Base-by-base conservation (phyloP, 768 basidiomycete species). In the Neoboletus brunneissimus region DNA sequence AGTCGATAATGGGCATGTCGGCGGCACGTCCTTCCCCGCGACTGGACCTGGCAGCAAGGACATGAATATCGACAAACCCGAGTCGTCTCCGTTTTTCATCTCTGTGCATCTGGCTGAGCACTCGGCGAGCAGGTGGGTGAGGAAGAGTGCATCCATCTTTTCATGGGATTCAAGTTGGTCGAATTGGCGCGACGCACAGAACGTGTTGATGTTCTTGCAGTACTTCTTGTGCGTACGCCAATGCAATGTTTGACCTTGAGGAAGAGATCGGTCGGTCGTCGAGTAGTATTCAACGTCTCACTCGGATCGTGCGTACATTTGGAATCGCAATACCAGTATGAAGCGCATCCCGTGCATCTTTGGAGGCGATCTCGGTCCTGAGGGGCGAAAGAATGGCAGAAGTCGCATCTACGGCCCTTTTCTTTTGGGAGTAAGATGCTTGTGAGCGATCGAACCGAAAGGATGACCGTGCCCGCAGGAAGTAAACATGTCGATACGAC, bases 321-420 rank as follows among this genome's bases (percentile, higher is more conserved):
- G 23, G 74, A 59, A 59, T 80, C 78, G 62, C 90, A 93, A 64
- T 93, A 93, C 81, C 83, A 90, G 65, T 86, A 88, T 0, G 80
- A 77, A 16, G 77, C 80, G 61, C 90, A 91, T 13, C 84, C 83
- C 5, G 81, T 77, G 60, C 89, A 92, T 66, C 76, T 77, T 58
- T 73, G 79, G 43, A 90, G 75, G 34, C 56, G 64, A 13, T 60
- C 58, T 18, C 50, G 54, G 56, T 37, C 72, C 66, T 20, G 57
- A 23, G 67, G 58, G 4, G 73, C 63, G 5, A 69, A 51, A 4
- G 72, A 71, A 60, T 84, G 79, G 63, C 89, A 91, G 27, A 71
- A 66, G 65, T 92, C 89, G 61, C 90, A 92, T 58, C 89, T 75
- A 20, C 66, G 74, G 15, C 85, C 80, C 61, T 89, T 89, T 69